phyloP scores from a whole-genome alignment of 2,329 filamentous ascomycete genomes.

The Sporothrix protearum region DNA sequence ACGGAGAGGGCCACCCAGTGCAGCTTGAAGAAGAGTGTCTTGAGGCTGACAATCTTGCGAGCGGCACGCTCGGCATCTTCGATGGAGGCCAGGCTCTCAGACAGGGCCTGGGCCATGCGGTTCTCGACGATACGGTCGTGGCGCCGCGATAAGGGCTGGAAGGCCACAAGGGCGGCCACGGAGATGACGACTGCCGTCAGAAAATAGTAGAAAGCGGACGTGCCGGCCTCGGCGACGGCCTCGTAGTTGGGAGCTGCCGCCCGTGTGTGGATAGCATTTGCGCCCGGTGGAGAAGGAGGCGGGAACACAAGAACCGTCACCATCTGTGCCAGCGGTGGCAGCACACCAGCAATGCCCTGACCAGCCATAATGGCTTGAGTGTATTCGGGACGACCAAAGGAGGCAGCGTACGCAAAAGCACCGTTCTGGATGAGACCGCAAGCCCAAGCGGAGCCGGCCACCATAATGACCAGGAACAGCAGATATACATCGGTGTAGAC shows the following conservation, averaged over 20 bases:
- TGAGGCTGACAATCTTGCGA: conserved; percentile 53
- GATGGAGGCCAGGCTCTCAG: conserved; percentile 48
- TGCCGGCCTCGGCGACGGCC: conserved; percentile 44
- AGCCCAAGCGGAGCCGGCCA: conserved; percentile 72
- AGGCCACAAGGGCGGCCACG: conserved; percentile 63
- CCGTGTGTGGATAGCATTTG: not conserved
- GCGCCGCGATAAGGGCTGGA: conserved; percentile 66
- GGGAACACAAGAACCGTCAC: conserved; percentile 69
- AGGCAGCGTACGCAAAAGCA: conserved; percentile 83
- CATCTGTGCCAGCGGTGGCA: conserved; percentile 85
- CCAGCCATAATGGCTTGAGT: conserved; percentile 96
- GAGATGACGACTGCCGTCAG: conserved; percentile 79
- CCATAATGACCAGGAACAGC: conserved; percentile 75
- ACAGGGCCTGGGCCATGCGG: conserved; percentile 48
- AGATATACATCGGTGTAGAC: conserved; percentile 67
- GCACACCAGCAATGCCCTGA: conserved; percentile 84
- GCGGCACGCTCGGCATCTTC: conserved; percentile 52
- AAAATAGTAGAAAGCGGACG: conserved; percentile 86
- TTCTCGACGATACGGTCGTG: conserved; percentile 53
- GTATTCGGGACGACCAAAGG: conserved; percentile 82
- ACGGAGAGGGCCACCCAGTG: conserved; percentile 73
- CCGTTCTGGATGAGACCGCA: conserved; percentile 90
- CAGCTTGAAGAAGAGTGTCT: conserved; percentile 69
- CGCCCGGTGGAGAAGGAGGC: conserved; percentile 32
- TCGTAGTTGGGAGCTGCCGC: conserved; percentile 31